Base-by-base conservation (phyloP, 345 rosid species). In the Arabis alpina region DNA sequence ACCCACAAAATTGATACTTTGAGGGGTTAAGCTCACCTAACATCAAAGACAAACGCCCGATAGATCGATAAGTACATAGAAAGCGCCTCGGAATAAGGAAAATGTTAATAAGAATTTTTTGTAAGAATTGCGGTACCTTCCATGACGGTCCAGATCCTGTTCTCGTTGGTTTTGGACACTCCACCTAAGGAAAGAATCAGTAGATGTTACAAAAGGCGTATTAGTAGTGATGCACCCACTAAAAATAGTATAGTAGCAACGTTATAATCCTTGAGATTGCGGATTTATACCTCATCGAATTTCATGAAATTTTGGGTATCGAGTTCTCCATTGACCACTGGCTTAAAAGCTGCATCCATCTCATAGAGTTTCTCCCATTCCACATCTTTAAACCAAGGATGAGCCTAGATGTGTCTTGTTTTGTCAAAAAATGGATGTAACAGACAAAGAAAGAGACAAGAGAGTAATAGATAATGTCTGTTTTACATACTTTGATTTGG, bases 361-460 rank as follows among this genome's bases (percentile, higher is more conserved):
- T 85, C 91, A 47, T 90, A 93, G 64, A 93, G 87, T 72, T 68
- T 87, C 23, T 90, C 83, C 98, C 98, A 93, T 49, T 50, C 61
- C 72, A 89, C 54, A 71, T 81, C 97, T 84, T 82, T 93, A 87
- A 90, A 90, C 98, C 98, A 93, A 75, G 97, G 90, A 85, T 93
- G 96, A 79, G 82, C 92, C 96, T 93, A 76, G 59, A 40, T 32
- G 54, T 47, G 41, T 69, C 7, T 61, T 61, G 41, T 11, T 59
- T 68, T 64, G 67, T 64, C 56, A 55, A 55, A 39, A 70, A 30
- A 12, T 2, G 28, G 2, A 76, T 59, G 64, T 48, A 44, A 65
- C 5, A 60, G 37, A 59, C 19, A 7, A 41, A 66, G 52, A 42
- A 4, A 60, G 14, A 34, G 19, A 50, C 25, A 13, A 36, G 25